Base-by-base conservation (phyloP, 306 rosid species). In the Dryas octopetala region DNA sequence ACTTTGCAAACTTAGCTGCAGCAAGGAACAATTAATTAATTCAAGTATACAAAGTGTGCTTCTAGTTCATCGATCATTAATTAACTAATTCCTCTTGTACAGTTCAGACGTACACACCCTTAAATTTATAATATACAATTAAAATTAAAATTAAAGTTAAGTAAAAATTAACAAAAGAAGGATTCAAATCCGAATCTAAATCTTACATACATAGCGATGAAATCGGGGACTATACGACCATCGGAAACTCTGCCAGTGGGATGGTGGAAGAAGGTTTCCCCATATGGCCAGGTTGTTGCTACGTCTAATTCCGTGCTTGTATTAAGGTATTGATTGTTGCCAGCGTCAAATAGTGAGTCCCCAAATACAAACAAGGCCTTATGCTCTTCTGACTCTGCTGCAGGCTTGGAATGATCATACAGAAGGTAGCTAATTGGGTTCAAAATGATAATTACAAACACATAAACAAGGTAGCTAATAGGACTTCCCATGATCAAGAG, bases 1-100 rank as follows among this genome's bases (percentile, higher is more conserved):
- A 53, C 17, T 79, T 69, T 28, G 88, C 91, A 81, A 73, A 89
- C 74, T 91, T 85, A 67, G 89, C 91, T 91, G 86, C 75, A 84
- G 28, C 32, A 8, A 46, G 49, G 1, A 46, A 4, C 6, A 8
- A 46, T 5, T 46, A 45, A 59, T 6, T 47, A 13, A 32, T 32
- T 32, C 38, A 32, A 32, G 38, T 32, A 2, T 32, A 32, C 38
- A 32, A 32, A 23, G 23, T 23, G 2, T 32, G 1, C 38, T 32
- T 32, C 38, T 32, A 32, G 38, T 32, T 32, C 38, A 32, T 32
- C 3, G 23, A 23, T 23, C 23, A 0, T 1, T 32, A 0, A 28
- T 2, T 28, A 32, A 32, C 3, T 32, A 32, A 32, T 32, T 32
- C 32, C 3, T 32, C 38, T 32, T 32, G 38, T 32, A 32, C 38